Conservation (phyloP, 257 asterid species). For the Rhazya stricta region DNA sequence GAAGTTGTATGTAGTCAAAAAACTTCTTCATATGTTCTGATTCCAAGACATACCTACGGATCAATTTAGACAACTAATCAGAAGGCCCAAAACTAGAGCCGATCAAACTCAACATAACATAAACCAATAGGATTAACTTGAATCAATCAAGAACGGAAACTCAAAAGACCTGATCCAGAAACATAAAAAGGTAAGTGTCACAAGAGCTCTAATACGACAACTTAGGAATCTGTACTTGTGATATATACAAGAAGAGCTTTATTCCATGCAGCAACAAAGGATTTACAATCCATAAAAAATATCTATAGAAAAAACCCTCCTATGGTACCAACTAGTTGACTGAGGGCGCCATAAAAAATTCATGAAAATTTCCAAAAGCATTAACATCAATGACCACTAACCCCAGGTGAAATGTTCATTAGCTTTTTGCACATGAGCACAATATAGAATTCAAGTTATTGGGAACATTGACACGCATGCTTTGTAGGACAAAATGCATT, state of each 20-base stretch:
- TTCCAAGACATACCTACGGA: slow-evolving; percentile 40
- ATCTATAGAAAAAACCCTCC: neutral
- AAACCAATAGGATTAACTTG: too few species aligned
- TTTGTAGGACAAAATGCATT: neutral
- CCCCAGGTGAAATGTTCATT: neutral
- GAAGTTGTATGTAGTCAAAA: slow-evolving; percentile 40
- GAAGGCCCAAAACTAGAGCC: neutral
- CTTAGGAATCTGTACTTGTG: neutral
- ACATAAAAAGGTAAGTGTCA: too few species aligned
- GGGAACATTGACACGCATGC: neutral
- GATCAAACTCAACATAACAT: too few species aligned
- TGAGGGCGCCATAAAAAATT: neutral
- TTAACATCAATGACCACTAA: neutral
- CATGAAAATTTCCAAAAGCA: neutral
- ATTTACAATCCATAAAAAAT: neutral
- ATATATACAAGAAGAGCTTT: neutral
- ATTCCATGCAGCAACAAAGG: neutral
- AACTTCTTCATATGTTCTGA: slow-evolving; percentile 48
- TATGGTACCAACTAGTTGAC: neutral
- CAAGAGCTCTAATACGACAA: too few species aligned
- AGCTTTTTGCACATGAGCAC: neutral
- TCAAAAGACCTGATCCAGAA: too few species aligned
- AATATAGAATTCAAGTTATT: neutral
- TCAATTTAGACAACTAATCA: neutral
- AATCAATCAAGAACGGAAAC: too few species aligned